Base-by-base conservation (phyloP, 306 rosid species). In the Quercus robur region DNA sequence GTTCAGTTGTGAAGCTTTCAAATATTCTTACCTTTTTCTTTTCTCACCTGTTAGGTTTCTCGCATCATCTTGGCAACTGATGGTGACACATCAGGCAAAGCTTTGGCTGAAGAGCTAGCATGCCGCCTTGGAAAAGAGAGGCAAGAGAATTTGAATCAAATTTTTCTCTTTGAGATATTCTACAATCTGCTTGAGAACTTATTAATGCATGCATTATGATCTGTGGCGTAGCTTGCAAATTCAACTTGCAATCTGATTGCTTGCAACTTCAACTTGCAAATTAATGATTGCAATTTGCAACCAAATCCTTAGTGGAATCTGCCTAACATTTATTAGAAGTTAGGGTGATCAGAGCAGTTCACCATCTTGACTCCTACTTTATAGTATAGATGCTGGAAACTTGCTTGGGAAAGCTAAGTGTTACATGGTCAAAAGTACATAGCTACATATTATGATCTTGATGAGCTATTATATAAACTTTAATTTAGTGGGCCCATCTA, bases 101-200 rank as follows among this genome's bases (percentile, higher is more conserved):
- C 89, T 67, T 85, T 85, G 84, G 89, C 89, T 59, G 83, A 84
- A 76, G 91, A 79, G 76, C 72, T 88, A 56, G 91, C 89, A 14
- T 84, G 82, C 59, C 89, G 87, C 74, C 89, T 85, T 21, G 91
- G 91, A 78, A 78, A 78, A 75, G 44, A 85, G 67, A 88, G 89
- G 91, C 85, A 44, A 30, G 11, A 64, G 6, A 17, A 56, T 10
- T 13, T 26, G 46, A 35, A 54, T 4, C 41, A 28, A 10, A 74
- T 13, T 23, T 4, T 35, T 13, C 51, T 19, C 71, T 33, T 33
- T 67, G 20, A 67, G 72, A 67, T 31, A 19, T 67, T 67, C 72
- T 1, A 33, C 26, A 33, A 5, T 18, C 26, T 67, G 49, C 17
- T 33, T 33, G 51, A 67, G 26, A 67, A 9, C 26, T 35, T 25